A percentile compares a stretch with the other conserved stretches of the same genome.
These are phyloP conservation scores for Camptophora hylomeconis DNA, from an alignment of 2,329 filamentous ascomycete species.

Conservation along the genomic window DNA sequence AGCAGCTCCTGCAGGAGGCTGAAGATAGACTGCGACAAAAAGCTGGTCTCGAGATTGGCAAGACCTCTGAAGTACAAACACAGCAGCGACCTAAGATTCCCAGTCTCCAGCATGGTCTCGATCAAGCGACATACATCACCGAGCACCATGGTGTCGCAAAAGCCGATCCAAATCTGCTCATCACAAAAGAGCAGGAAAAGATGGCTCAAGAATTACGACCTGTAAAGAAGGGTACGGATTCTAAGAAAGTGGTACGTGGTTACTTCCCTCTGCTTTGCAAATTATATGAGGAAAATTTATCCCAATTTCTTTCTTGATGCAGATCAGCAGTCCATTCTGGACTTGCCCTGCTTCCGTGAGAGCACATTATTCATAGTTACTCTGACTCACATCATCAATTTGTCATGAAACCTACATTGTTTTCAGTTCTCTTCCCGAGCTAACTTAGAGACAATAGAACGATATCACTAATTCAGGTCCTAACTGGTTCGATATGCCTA, in stretches of 20 bases:
- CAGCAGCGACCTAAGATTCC: conserved; percentile 9
- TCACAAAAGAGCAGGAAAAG: conserved; percentile 31
- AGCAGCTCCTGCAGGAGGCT: conserved; percentile 50
- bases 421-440: conserved; percentile 7
- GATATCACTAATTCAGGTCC: conserved; percentile 56
- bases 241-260: conserved; percentile 38
- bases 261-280: conserved; percentile 3
- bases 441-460: conserved; percentile 25
- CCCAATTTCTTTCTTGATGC: conserved; percentile 59
- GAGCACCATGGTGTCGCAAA: conserved; percentile 39
- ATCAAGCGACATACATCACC: conserved; percentile 17
- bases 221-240: conserved; percentile 39
- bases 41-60: conserved; percentile 12
- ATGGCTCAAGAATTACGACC: conserved; percentile 36
- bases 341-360: conserved; percentile 58
- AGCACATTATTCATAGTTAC: conserved; percentile 58
- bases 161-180: conserved; percentile 38
- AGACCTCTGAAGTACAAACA: conserved; percentile 7
- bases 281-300: conserved; percentile 61
- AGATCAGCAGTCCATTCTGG: conserved; percentile 67
- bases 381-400: conserved; percentile 35
- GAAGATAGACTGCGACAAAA: conserved; percentile 39
- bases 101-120: conserved; percentile 12
- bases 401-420: conserved; percentile 7
- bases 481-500: conserved; percentile 79